Evolutionary conservation across 164 flowering plant genomes (phyloP), one percentile per base, ranked within the genome.

Genomic region (Kingdonia uniflora): DNA sequence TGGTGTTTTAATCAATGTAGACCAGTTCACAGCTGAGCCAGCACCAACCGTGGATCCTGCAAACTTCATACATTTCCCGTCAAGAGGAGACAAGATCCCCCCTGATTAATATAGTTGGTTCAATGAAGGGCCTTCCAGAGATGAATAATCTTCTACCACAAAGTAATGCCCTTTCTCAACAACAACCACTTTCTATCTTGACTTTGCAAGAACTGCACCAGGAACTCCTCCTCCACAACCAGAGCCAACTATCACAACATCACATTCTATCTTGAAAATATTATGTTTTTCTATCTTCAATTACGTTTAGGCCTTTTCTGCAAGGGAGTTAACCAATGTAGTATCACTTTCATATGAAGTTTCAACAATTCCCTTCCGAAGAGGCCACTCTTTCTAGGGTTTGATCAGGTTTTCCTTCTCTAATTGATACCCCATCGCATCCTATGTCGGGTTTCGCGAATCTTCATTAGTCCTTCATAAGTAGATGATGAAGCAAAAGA

Each of bases 1-100:
- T 0, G 92, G 92, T 20, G 88, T 84, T 35, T 58, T 76, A 33
- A 84, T 78, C 47, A 55, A 74, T 0, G 92, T 85, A 14, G 88
- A 77, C 92, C 92, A 84, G 69, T 84, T 84, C 39, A 84, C 68
- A 4, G 79, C 85, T 10, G 88, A 76, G 12, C 92, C 92, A 6
- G 87, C 92, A 11, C 92, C 92, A 0, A 84, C 84, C 0, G 84
- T 74, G 43, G 92, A 65, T 17, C 92, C 92, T 3, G 92, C 85
- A 2, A 68, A 12, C 2, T 80, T 47, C 61, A 67, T n/a, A 45
- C 69, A 7, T 6, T 68, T 57, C 21, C 68, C 79, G 42, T 78
- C 75, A 7, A 43, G 2, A 6, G 73, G 49, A 1, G 82, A 15
- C 6, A 78, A 21, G 10, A 76, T n/a, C 10, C 82, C 92, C 6